Evolutionary conservation across 306 rosid genomes (phyloP), one percentile per base, ranked within the genome.

Genomic region (Pyrus pyrifolia): DNA sequence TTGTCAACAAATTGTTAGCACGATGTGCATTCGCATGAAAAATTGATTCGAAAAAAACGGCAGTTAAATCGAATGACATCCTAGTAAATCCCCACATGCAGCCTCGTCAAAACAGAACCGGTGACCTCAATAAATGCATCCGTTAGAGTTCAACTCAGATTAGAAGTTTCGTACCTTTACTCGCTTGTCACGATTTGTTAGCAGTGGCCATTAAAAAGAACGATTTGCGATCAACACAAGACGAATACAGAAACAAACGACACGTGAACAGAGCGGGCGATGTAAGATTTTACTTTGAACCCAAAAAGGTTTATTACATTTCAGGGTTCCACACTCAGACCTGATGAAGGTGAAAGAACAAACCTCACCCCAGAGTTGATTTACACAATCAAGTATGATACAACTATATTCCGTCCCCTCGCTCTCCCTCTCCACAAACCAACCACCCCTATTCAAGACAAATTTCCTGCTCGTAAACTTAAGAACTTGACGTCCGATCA

Each of bases 381-480:
- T 79, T 89, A 79, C 89, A 82, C 81, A 75, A 76, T 51, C 78
- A 71, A 63, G 71, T 70, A 76, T 49, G 57, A 46, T n/a, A 53
- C 72, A 68, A 68, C 42, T 76, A 74, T 76, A 45, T 27, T 49
- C 65, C 21, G 55, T 15, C 2, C 70, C 70, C 46, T 75, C 79
- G 66, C 79, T 75, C 38, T 49, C 73, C 58, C 59, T 78, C 82
- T 45, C 68, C 78, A 71, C 70, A 83, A 64, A 62, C 76, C 67
- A 55, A 79, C 46, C 57, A 44, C 15, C 82, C 80, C 11, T 17
- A 61, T 6, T 2, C 64, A 29, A 65, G 62, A 40, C 21, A 49
- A 61, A 61, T 30, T 33, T 71, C 63, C 46, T 59, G 65, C 78
- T 55, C 22, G n/a, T 71, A 27, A 29, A 69, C 68, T 63, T 53